Conservation (phyloP, 169 alveolate species). For the Perkinsus marinus region DNA sequence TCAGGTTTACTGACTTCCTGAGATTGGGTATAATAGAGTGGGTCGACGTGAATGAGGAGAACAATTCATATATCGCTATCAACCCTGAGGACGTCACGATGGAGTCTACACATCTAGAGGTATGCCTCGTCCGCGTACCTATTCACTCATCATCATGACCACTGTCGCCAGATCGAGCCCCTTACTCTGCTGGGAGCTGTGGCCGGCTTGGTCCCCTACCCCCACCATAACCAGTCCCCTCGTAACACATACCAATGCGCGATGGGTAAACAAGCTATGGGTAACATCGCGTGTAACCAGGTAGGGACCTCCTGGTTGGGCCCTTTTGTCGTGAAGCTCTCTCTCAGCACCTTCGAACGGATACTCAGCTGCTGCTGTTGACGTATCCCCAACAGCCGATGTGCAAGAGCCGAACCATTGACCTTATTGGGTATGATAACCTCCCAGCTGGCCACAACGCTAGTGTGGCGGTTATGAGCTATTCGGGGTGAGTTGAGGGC, state of each 20-base stretch:
- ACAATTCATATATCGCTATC: conserved; percentile 86
- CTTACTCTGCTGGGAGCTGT: conserved; percentile 93
- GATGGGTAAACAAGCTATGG: conserved; percentile 99
- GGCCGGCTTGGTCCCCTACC: conserved; percentile 98
- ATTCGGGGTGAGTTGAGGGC: conserved; percentile 34
- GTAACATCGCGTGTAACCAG: conserved; percentile 92
- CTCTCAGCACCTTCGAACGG: conserved; percentile 50
- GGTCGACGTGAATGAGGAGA: conserved; percentile 98
- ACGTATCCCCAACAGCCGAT: conserved; percentile 96
- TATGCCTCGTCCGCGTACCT: conserved; percentile 1
- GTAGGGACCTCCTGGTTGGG: conserved; percentile 8
- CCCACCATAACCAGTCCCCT: conserved; percentile 99
- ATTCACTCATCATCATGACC: not conserved
- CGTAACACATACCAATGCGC: conserved; percentile 99
- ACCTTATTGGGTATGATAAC: conserved; percentile 83
- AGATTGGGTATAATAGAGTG: conserved; percentile 88
- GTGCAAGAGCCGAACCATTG: conserved; percentile 87
- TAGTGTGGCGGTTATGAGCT: conserved; percentile 97
- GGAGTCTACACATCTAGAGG: conserved; percentile 95
- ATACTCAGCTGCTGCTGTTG: conserved; percentile 76
- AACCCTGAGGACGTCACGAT: conserved; percentile 66
- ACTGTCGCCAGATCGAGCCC: conserved; percentile 67
- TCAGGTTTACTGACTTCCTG: conserved; percentile 66
- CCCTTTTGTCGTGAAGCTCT: not conserved
- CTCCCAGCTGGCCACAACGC: conserved; percentile 99